phyloP scores from a whole-genome alignment of 129 eudicot species.

The Escallonia herrerae region DNA sequence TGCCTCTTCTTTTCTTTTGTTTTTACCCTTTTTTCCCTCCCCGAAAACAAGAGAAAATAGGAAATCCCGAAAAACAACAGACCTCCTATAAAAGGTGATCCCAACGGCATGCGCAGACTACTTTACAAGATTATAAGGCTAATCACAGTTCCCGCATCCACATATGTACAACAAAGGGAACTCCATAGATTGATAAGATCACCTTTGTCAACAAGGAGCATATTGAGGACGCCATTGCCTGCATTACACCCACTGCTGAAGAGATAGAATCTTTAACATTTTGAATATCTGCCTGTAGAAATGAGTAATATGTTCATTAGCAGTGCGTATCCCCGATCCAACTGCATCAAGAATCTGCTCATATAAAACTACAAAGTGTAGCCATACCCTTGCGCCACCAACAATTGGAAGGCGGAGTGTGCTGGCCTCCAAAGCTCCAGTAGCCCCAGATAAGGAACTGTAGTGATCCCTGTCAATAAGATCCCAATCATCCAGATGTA shows the following conservation, averaged over 20 bases:
- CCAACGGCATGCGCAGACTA: too few relatives aligned
- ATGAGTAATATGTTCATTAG: neutral
- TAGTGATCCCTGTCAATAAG: constrained; percentile 29
- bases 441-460: constrained; percentile 37
- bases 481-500: constrained; percentile 40
- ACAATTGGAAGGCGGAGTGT: constrained; percentile 46
- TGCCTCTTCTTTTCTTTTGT: too few relatives aligned
- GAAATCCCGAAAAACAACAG: too few relatives aligned
- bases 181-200: constrained; percentile 1
- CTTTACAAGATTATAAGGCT: too few relatives aligned
- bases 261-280: constrained; percentile 59
- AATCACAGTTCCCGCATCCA: too few relatives aligned
- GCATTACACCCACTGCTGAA: constrained; percentile 87
- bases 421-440: constrained; percentile 41
- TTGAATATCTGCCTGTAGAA: constrained; percentile 59
- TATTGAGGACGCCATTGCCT: constrained; percentile 59
- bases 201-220: constrained; percentile 60
- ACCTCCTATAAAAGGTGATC: too few relatives aligned
- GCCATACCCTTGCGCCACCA: constrained; percentile 41
- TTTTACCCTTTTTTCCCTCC: too few relatives aligned
- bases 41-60: too few relatives aligned
- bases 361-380: neutral
- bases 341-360: neutral
- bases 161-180: neutral
- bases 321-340: neutral